These are phyloP conservation scores for Fraxinus floribunda DNA, from an alignment of 305 asterid species.

Conservation along the genomic window DNA sequence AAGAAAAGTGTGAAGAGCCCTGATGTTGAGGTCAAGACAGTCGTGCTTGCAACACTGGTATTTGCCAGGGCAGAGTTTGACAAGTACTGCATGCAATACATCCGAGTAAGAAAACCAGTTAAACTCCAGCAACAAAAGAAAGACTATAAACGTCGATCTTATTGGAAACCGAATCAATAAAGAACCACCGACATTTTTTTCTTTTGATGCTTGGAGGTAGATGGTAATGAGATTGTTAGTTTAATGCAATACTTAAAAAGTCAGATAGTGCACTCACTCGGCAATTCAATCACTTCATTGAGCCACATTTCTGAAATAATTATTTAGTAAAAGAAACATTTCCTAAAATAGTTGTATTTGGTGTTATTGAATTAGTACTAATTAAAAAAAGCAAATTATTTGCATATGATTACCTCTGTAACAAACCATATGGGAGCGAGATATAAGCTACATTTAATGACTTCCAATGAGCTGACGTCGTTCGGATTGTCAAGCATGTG, in stretches of 20 bases:
- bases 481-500: slow-evolving; percentile 26
- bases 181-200: background rate
- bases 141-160: background rate
- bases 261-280: background rate
- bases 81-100: slow-evolving; percentile 59
- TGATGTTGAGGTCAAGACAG: slow-evolving; percentile 74
- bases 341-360: background rate
- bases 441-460: slow-evolving; percentile 47
- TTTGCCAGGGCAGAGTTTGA: slow-evolving; percentile 75
- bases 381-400: background rate
- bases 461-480: slow-evolving; percentile 40
- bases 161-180: background rate
- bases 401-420: slow-evolving; percentile 55
- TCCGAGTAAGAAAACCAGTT: slow-evolving; percentile 3
- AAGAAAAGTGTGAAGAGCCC: slow-evolving; percentile 77
- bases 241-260: background rate
- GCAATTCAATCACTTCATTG: background rate
- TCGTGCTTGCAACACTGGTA: slow-evolving; percentile 79
- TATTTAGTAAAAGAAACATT: background rate
- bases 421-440: slow-evolving; percentile 74
- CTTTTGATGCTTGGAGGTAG: background rate
- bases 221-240: background rate
- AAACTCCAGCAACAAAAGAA: background rate
- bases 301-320: background rate
- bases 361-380: background rate